Base-by-base conservation (phyloP, 495 filamentous ascomycete species). In the Aspergillus bertholletiae region DNA sequence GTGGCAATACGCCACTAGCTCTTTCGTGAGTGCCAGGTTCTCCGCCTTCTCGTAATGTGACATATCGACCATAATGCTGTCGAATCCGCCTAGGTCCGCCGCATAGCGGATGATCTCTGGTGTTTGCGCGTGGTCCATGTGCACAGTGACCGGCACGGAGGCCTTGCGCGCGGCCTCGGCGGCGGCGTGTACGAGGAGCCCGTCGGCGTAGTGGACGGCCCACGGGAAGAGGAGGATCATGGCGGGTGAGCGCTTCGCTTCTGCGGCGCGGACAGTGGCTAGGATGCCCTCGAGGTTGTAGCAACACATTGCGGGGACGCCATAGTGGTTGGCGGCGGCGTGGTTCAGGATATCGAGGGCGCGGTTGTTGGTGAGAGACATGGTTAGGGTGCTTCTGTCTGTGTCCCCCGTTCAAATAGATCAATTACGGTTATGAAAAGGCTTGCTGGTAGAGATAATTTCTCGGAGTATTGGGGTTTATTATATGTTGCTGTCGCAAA, bases 181-280 rank as follows among this genome's bases (percentile, higher is more conserved):
- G 30, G 83, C 84, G 11, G 83, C 81, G 66, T 85, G 80, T 26
- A 87, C 80, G 49, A 83, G 82, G 62, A 80, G 73, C 9, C 82
- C 78, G 61, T 76, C 75, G 30, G 84, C 85, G 72, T 90, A 90
- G 74, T 83, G 71, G 68, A 88, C 69, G 0, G 89, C 88, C 90
- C 90, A 95, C 49, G 90, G 90, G 74, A 95, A 93, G 68, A 95
- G 85, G 28, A 89, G 84, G 62, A 95, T 82, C 82, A 91, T 89
- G 53, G 87, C 84, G 0, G 90, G 87, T 0, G 88, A 89, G 50
- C 74, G 72, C 47, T 88, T 87, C 26, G 80, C 76, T 71, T 90
- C 87, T 51, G 89, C 90, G 5, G 89, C 90, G 59, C 80, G 83
- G 51, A 95, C 85, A 1, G 85, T 85, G 22, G 88, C 90, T 45